Evolutionary conservation across 2,329 filamentous ascomycete species (phyloP).

Genomic region (Sarocladium strictum): DNA sequence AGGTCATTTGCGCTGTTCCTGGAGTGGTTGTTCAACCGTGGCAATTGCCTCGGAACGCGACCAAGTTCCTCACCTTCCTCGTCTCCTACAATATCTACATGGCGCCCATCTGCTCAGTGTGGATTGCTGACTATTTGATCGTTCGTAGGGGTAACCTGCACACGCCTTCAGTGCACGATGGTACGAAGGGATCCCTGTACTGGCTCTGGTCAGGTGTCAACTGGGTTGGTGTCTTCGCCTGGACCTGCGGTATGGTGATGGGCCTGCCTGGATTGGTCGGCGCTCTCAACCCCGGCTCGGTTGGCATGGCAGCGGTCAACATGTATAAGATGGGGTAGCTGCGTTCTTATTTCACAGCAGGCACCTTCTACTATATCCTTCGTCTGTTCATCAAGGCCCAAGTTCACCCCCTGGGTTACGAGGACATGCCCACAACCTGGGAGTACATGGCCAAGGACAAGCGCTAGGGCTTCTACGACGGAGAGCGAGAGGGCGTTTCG

Average conservation of each 20-base stretch:
- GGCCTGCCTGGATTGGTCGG: constrained; percentile 23
- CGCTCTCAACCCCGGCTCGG: constrained; percentile 18
- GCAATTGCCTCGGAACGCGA: constrained; percentile 21
- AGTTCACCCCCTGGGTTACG: constrained; percentile 18
- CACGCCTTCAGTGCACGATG: constrained; percentile 24
- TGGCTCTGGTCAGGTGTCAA: constrained; percentile 27
- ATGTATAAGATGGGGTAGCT: constrained; percentile 27
- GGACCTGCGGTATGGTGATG: constrained; percentile 18
- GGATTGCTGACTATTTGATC: constrained; percentile 29
- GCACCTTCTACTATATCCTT: constrained; percentile 19
- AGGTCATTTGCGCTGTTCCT: constrained; percentile 24
- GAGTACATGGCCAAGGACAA: constrained; percentile 21
- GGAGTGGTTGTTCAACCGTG: constrained; percentile 25
- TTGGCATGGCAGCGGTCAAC: constrained; percentile 18
- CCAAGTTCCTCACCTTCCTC: constrained; percentile 19
- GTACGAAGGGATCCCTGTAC: constrained; percentile 21
- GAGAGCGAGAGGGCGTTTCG: constrained; percentile 28
- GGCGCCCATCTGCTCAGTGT: constrained; percentile 21
- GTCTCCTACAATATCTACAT: constrained; percentile 23
- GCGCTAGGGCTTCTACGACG: constrained; percentile 20
- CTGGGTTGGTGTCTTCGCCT: constrained; percentile 20
- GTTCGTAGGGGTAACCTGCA: constrained; percentile 23
- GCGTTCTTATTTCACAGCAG: constrained; percentile 21
- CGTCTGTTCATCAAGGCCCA: constrained; percentile 15
- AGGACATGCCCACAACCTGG: constrained; percentile 12